These are phyloP conservation scores for Macadamia tetraphylla DNA, from an alignment of 164 flowering plant genomes.

Conservation along the genomic window DNA sequence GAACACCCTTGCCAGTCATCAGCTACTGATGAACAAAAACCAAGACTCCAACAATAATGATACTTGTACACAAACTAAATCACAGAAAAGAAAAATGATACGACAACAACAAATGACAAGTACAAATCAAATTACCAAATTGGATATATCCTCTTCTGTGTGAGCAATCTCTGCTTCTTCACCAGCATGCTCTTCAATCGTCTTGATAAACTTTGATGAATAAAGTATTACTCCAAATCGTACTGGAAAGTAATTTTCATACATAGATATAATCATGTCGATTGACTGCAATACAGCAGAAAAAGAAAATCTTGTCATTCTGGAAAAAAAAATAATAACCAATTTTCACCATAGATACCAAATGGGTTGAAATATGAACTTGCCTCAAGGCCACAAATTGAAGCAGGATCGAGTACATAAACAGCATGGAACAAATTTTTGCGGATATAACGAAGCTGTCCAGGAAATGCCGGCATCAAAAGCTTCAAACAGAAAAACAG, in stretches of 20 bases:
- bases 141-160: constrained; percentile 61
- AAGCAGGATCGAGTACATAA: constrained; percentile 82
- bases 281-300: constrained; percentile 46
- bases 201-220: constrained; percentile 52
- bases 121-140: constrained; percentile 50
- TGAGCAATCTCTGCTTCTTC: constrained; percentile 27
- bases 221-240: constrained; percentile 86
- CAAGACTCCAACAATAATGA: too few species aligned
- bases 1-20: too few species aligned
- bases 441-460: constrained; percentile 90
- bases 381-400: constrained; percentile 85
- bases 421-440: constrained; percentile 95
- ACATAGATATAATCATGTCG: constrained; percentile 61
- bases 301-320: neutral
- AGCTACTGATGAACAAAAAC: too few species aligned
- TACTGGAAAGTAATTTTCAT: constrained; percentile 80
- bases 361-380: constrained; percentile 16
- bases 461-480: constrained; percentile 96
- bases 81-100: neutral
- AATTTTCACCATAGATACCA: neutral
- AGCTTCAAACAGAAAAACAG: constrained; percentile 39
- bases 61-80: too few species aligned
- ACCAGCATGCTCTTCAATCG: constrained; percentile 54
- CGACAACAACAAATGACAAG: neutral
- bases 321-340: neutral